Evolutionary conservation across 164 flowering plant genomes (phyloP).

Genomic region (Chimonanthus salicifolius): DNA sequence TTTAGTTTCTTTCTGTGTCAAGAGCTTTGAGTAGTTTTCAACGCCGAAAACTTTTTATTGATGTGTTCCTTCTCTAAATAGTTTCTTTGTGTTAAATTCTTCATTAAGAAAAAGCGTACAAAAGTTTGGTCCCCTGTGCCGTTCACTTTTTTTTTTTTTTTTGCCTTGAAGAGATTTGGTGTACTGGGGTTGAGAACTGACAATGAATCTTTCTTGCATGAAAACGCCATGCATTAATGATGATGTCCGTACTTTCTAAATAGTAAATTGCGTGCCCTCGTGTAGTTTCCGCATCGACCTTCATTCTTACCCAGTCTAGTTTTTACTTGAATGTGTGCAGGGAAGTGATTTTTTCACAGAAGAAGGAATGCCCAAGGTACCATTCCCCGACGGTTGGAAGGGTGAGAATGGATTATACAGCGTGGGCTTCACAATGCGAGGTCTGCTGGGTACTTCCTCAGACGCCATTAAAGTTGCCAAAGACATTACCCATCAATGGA

Average conservation of each 20-base stretch:
- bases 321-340: constrained; percentile 26
- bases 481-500: constrained; percentile 64
- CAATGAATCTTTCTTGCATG: background rate
- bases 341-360: constrained; percentile 59
- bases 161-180: too few species aligned
- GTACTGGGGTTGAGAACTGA: background rate
- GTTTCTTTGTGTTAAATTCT: too few species aligned
- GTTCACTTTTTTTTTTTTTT: too few species aligned
- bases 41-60: background rate
- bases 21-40: background rate
- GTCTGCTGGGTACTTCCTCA: constrained; percentile 60
- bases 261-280: background rate
- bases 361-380: constrained; percentile 79
- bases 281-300: background rate
- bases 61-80: too few species aligned
- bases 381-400: constrained; percentile 85
- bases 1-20: background rate
- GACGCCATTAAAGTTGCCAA: constrained; percentile 71
- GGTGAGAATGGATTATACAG: constrained; percentile 69
- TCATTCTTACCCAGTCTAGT: background rate
- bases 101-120: background rate
- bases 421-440: constrained; percentile 84
- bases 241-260: background rate
- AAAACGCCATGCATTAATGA: background rate
- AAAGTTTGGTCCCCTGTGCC: background rate